Evolutionary conservation across 768 basidiomycete species (phyloP).

Genomic region (Kwoniella pini): DNA sequence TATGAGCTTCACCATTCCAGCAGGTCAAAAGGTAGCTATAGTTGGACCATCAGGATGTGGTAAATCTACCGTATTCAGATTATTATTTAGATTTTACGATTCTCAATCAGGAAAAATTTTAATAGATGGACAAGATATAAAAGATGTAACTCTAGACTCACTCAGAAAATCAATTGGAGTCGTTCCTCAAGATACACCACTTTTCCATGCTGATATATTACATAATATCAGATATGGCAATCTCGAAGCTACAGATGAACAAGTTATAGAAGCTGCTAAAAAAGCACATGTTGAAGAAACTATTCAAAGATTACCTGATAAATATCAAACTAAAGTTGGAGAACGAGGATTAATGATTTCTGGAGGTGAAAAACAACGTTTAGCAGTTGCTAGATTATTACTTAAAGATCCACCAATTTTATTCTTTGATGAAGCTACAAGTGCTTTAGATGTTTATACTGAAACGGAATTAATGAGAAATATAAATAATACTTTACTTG

Average conservation of each 20-base stretch:
- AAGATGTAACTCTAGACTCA: constrained; percentile 68
- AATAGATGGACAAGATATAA: constrained; percentile 81
- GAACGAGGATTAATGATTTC: constrained; percentile 98
- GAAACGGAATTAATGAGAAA: constrained; percentile 94
- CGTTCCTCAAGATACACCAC: constrained; percentile 95
- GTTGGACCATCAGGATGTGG: constrained; percentile 97
- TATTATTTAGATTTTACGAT: constrained; percentile 92
- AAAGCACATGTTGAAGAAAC: constrained; percentile 86
- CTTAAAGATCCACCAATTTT: constrained; percentile 93
- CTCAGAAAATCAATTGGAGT: constrained; percentile 80
- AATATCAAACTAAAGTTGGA: constrained; percentile 87
- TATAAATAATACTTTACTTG: constrained; percentile 74
- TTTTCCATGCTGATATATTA: constrained; percentile 93
- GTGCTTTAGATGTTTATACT: constrained; percentile 90
- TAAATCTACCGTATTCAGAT: constrained; percentile 93
- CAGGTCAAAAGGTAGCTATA: constrained; percentile 94
- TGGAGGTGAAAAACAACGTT: constrained; percentile 95
- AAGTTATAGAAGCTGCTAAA: constrained; percentile 77
- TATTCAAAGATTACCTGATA: constrained; percentile 76
- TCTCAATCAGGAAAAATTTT: constrained; percentile 76
- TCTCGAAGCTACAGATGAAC: constrained; percentile 80
- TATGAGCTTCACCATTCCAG: constrained; percentile 86
- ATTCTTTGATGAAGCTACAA: constrained; percentile 99
- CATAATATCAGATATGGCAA: constrained; percentile 94
- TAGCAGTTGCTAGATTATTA: constrained; percentile 89